Evolutionary conservation across 2,329 filamentous ascomycete species (phyloP).

Genomic region (Penicillium fuscoglaucum): DNA sequence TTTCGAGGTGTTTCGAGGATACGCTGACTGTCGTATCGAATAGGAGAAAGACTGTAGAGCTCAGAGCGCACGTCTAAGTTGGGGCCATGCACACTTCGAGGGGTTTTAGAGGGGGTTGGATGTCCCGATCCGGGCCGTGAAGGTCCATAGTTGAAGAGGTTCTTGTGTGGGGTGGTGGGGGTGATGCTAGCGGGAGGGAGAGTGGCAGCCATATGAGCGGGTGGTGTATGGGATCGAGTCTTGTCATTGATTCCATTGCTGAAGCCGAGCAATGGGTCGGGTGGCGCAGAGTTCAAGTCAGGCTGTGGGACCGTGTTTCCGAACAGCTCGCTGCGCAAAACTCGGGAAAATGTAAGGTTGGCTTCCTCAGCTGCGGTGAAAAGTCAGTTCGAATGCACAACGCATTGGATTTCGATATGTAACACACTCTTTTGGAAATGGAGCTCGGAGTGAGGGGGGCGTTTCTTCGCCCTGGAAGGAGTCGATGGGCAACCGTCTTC

Average conservation of each 20-base stretch:
- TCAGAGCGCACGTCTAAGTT: constrained; percentile 89
- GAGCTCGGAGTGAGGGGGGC: constrained; percentile 82
- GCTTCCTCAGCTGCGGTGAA: constrained; percentile 74
- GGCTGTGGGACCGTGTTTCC: constrained; percentile 84
- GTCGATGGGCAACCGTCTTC: constrained; percentile 93
- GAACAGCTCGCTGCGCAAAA: constrained; percentile 89
- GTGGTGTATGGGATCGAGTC: constrained; percentile 77
- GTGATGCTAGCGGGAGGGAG: constrained; percentile 74
- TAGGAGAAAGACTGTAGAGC: constrained; percentile 92
- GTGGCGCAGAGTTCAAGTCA: constrained; percentile 63
- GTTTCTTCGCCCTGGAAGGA: constrained; percentile 79
- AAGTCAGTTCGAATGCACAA: constrained; percentile 12
- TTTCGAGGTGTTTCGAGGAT: constrained; percentile 89
- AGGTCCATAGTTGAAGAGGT: constrained; percentile 89
- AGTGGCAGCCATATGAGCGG: constrained; percentile 62
- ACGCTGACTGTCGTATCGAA: constrained; percentile 87
- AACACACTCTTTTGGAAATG: constrained; percentile 87
- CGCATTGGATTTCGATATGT: constrained; percentile 2
- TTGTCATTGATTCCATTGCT: constrained; percentile 60
- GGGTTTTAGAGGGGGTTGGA: constrained; percentile 83
- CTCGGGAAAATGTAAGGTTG: constrained; percentile 84
- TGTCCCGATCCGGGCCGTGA: constrained; percentile 74
- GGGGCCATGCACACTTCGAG: constrained; percentile 80
- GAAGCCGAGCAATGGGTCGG: constrained; percentile 53
- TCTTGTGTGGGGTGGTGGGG: constrained; percentile 95